phyloP scores from a whole-genome alignment of 2,329 filamentous ascomycete genomes.

The Fusarium sp. region DNA sequence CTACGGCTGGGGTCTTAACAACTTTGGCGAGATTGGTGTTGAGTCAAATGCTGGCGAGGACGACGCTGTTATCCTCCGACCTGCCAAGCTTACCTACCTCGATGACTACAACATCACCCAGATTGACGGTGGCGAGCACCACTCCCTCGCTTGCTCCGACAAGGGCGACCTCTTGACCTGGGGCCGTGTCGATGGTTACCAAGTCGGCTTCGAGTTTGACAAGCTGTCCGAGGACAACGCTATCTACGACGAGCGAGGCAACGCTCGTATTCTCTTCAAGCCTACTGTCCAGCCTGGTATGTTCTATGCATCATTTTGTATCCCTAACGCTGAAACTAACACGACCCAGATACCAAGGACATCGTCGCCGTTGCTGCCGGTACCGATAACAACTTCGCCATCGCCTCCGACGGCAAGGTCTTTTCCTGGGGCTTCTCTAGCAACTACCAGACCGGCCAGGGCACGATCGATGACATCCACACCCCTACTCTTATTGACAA shows the following conservation, averaged over 20 bases:
- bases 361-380: conserved; percentile 72
- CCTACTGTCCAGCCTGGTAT: conserved; percentile 61
- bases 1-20: conserved; percentile 89
- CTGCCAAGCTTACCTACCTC: conserved; percentile 77
- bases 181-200: conserved; percentile 69
- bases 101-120: conserved; percentile 73
- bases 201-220: conserved; percentile 70
- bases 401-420: conserved; percentile 78
- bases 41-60: conserved; percentile 66
- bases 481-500: conserved; percentile 87
- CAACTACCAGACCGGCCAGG: conserved; percentile 85
- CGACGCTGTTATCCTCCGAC: conserved; percentile 79
- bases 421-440: conserved; percentile 87
- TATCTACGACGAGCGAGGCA: conserved; percentile 73
- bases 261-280: conserved; percentile 74
- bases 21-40: conserved; percentile 84
- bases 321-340: conserved; percentile 4
- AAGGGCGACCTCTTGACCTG: conserved; percentile 72
- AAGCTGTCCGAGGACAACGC: conserved; percentile 65
- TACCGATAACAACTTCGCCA: conserved; percentile 81
- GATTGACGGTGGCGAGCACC: conserved; percentile 80
- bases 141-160: conserved; percentile 76
- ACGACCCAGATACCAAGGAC: conserved; percentile 63
- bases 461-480: conserved; percentile 83
- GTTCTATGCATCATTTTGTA: conserved; percentile 35